Conservation (phyloP, 345 rosid species). For the Corchorus olitorius region DNA sequence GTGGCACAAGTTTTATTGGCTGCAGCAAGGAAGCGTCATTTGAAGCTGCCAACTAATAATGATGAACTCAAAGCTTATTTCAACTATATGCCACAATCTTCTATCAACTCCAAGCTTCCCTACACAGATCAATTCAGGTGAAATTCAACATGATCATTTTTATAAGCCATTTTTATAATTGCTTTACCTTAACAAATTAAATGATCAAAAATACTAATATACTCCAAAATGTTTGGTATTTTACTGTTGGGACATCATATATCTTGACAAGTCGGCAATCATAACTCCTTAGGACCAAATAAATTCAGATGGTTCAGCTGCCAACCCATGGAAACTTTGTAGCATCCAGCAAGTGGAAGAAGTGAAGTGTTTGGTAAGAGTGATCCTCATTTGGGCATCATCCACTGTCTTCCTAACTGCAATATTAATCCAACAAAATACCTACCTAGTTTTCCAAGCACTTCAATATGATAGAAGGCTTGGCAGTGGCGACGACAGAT, state of each 20-base stretch:
- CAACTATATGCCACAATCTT: constrained; percentile 20
- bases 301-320: background rate
- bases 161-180: too few species aligned
- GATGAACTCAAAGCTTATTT: constrained; percentile 21
- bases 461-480: constrained; percentile 16
- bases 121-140: constrained; percentile 51
- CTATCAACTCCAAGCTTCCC: constrained; percentile 43
- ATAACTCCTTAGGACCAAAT: constrained; percentile 10
- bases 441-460: constrained; percentile 18
- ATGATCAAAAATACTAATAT: too few species aligned
- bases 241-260: constrained; percentile 9
- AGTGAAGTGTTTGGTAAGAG: constrained; percentile 18
- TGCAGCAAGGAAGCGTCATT: constrained; percentile 25
- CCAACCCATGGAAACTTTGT: constrained; percentile 18
- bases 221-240: background rate
- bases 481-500: constrained; percentile 6
- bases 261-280: constrained; percentile 16
- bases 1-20: constrained; percentile 38
- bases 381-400: constrained; percentile 19
- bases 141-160: too few species aligned
- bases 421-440: background rate
- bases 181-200: too few species aligned
- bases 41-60: constrained; percentile 21
- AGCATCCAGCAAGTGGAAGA: constrained; percentile 25
- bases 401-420: constrained; percentile 4